A percentile compares a stretch with the other conserved stretches of the same genome.
Evolutionary conservation across 2,329 filamentous ascomycete genomes (phyloP).

Genomic region (Exophiala alcalophila): DNA sequence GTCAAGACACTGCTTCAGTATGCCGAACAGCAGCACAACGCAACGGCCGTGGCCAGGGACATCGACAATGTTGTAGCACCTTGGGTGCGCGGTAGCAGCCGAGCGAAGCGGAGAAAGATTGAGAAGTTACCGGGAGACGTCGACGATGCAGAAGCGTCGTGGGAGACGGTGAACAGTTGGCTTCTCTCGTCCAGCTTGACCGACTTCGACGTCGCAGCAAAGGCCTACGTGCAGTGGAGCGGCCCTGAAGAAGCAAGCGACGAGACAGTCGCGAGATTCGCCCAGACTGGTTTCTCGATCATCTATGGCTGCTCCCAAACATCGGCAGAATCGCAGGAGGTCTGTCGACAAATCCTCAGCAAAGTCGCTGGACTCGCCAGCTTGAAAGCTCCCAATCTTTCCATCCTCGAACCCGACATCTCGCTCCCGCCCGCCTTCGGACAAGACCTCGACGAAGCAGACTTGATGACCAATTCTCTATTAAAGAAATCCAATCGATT

Average conservation of each 20-base stretch:
- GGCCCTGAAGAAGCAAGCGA: conserved; percentile 51
- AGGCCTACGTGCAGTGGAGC: conserved; percentile 56
- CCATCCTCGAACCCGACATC: conserved; percentile 15
- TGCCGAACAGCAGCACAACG: conserved; percentile 37
- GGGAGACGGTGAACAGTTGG: conserved; percentile 61
- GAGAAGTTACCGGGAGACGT: conserved; percentile 33
- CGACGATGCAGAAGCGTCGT: conserved; percentile 40
- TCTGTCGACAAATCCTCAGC: conserved; percentile 11
- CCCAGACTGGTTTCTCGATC: conserved; percentile 58
- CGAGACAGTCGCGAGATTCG: conserved; percentile 48
- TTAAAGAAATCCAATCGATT: conserved; percentile 40
- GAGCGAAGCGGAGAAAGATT: conserved; percentile 54
- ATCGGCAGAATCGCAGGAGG: conserved; percentile 33
- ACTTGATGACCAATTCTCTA: conserved; percentile 43
- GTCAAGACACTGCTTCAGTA: conserved; percentile 54
- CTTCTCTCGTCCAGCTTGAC: conserved; percentile 52
- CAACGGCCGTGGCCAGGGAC: conserved; percentile 47
- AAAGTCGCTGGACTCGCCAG: conserved; percentile 46
- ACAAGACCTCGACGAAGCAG: conserved; percentile 38
- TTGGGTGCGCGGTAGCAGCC: conserved; percentile 60
- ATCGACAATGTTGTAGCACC: conserved; percentile 59
- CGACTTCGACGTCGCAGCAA: conserved; percentile 50
- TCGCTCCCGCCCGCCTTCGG: conserved; percentile 32
- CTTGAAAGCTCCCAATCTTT: conserved; percentile 32
- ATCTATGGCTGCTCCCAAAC: conserved; percentile 54